Evolutionary conservation across 1,284 basidiomycete genomes (phyloP), one percentile per base, ranked within the genome.

Genomic region (Ceratobasidium sp.): DNA sequence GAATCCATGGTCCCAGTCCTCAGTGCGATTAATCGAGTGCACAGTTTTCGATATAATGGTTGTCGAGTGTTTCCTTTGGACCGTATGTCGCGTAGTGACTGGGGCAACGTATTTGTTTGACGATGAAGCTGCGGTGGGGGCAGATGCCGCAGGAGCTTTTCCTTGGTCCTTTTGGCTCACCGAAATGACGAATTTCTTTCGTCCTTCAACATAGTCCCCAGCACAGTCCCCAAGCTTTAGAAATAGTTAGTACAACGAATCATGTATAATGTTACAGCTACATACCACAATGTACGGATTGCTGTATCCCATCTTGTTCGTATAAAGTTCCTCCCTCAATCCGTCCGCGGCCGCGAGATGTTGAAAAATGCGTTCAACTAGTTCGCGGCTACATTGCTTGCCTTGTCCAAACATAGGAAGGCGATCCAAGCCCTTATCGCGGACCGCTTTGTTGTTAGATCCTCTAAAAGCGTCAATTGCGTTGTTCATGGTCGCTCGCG

Each of bases 281-380:
- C 79, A 71, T 75, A 81, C 81, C 75, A 75, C 64, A 46, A 84
- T 72, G 74, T 86, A 85, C 0, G 81, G 75, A 46, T 79, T 78
- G 62, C 79, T 78, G 78, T 80, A 82, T 18, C 82, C 81, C 61
- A 75, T 75, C 1, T 44, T 57, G 73, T 82, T 84, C 61, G 75
- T 72, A 23, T 79, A 77, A 57, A 77, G 76, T 6, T 79, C 76
- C 59, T 82, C 79, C 14, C 77, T 77, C 46, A 87, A 79, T 30
- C 81, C 82, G 1, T 86, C 83, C 49, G 85, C 78, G 41, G 81
- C 79, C 13, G 85, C 75, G 11, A 94, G 83, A 30, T 83, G 84
- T 75, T 89, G 85, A 76, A 94, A 85, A 16, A 92, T 80, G 13
- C 91, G 86, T 46, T 93, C 90, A 23, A 86, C 76, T 30, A 89